Evolutionary conservation across 176 grass and related monocot species (phyloP), one percentile per base, ranked within the genome.

Genomic region (Eragrostis curvula): DNA sequence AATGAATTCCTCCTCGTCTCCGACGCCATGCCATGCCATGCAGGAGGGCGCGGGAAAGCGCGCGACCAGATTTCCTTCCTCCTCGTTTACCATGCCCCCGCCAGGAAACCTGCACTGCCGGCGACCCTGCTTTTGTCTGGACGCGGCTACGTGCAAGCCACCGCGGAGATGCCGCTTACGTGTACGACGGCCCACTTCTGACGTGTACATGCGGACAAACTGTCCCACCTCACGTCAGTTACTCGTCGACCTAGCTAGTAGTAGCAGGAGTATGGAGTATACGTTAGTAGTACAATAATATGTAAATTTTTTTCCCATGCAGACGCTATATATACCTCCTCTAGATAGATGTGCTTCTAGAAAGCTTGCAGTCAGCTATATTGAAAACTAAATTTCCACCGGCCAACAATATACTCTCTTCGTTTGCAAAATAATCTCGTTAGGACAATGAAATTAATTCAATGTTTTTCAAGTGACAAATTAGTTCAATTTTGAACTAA

Each of bases 31-130:
- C 3, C 7, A n/a, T 11, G 9, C 12, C 42, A 48, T 29, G 58
- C 21, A 20, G 41, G n/a, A n/a, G n/a, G n/a, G n/a, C n/a, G n/a
- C n/a, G n/a, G 49, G 47, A 70, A 53, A 62, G 68, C 55, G 0
- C 2, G 21, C 10, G 41, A 3, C 20, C 23, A n/a, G n/a, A 14
- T 46, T 42, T 83, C 58, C 41, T 65, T 32, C 0, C 18, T 48
- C 62, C 71, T 68, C 44, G 53, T 40, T 21, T 5, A 29, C 50
- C 5, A 68, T 76, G 4, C 63, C 71, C 85, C 71, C 27, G 28
- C 56, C 70, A 40, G 78, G 78, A 87, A 76, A 76, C 85, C 78
- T 5, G 85, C 50, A n/a, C 70, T 9, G 85, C 60, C 28, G 41
- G 66, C 3, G 16, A 85, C 72, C 84, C 75, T 5, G 83, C 44